phyloP scores from a whole-genome alignment of 257 asterid genomes.

The Solanum paucissectum region DNA sequence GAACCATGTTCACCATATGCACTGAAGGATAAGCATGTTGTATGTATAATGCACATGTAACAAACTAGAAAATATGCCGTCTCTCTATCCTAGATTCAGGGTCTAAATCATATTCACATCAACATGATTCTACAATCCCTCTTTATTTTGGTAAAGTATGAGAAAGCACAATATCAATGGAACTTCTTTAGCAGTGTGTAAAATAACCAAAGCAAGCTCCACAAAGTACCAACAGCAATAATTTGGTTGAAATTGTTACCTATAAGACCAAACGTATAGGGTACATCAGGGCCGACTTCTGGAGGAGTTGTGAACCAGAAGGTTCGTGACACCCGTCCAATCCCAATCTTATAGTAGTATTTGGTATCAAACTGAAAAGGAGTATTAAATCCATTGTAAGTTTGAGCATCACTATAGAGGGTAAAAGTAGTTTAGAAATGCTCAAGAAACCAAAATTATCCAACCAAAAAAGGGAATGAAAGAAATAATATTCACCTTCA shows the following conservation, averaged over 20 bases:
- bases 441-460: not conserved
- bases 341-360: constrained; percentile 68
- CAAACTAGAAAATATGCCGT: not conserved
- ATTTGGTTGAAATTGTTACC: constrained; percentile 26
- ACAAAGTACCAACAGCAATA: not conserved
- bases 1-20: not conserved
- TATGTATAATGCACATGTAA: not conserved
- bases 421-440: not conserved
- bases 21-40: not conserved
- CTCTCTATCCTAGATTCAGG: not conserved
- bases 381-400: not conserved
- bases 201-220: not conserved
- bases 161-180: not conserved
- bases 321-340: constrained; percentile 33
- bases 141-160: not conserved
- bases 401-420: not conserved
- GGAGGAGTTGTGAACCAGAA: constrained; percentile 89
- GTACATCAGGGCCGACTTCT: constrained; percentile 69
- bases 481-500: constrained; percentile 30
- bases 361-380: constrained; percentile 54
- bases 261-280: constrained; percentile 79
- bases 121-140: not conserved
- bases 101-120: not conserved
- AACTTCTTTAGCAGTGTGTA: not conserved
- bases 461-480: not conserved